Base-by-base conservation (phyloP, 2,329 filamentous ascomycete genomes). In the Fusarium albidum region DNA sequence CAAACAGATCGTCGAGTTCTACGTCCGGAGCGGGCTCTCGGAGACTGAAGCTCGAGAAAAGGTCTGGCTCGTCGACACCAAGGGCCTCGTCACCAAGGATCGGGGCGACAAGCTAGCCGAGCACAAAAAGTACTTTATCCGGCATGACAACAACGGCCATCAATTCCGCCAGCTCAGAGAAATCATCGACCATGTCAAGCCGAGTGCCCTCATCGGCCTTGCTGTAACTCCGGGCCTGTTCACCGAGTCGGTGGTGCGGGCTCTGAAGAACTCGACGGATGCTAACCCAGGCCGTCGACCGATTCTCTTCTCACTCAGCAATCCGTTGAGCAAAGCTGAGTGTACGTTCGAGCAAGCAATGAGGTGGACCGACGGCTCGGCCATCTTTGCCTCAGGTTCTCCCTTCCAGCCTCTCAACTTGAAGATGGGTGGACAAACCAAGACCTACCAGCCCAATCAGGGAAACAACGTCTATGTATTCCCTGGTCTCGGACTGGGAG, bases 41-140 rank as follows among this genome's bases (percentile, higher is more conserved):
- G 86, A 92, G 67, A 88, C 91, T 61, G 95, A n/a, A n/a, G n/a
- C 95, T 50, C 87, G 88, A 67, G 86, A 88, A 70, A 95, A 95
- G 81, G 98, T 99, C 84, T 98, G 90, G 86, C 90, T 99, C 40
- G 93, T 98, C 55, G 95, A 98, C 79, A 96, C 92, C 70, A 94
- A 95, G 80, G 95, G 95, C 67, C 88, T 99, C 17, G 94, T 99
- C 45, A 96, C 95, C 60, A 82, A 83, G 57, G 94, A 99, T 78
- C 91, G 95, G 55, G 94, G 94, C 49, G 95, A 98, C 80, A 91
- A 88, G 73, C 87, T 99, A 33, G 92, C 94, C 31, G 90, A 96
- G 67, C 95, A 99, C 77, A 91, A 91, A 77, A 85, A 88, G 76
- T 86, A 88, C 74, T 88, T 89, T 66, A 84, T 86, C 27, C 82